Evolutionary conservation across 345 rosid genomes (phyloP).

Genomic region (Pugionium dolabratum): DNA sequence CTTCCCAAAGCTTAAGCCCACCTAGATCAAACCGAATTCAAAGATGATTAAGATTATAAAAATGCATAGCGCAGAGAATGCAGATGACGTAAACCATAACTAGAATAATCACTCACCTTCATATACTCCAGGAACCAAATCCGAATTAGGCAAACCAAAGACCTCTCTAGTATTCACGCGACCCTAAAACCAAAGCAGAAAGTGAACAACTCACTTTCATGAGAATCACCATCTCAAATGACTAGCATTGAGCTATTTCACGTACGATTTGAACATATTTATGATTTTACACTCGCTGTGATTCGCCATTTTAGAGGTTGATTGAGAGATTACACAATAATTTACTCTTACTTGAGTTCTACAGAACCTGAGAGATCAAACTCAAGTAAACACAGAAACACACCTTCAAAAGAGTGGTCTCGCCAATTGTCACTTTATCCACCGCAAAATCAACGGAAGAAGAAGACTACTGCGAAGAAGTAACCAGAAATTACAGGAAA

Average conservation of each 20-base stretch:
- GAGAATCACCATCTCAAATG: constrained; percentile 6
- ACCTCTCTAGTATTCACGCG: constrained; percentile 85
- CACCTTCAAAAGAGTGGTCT: constrained; percentile 73
- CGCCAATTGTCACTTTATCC: constrained; percentile 58
- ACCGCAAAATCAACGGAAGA: constrained; percentile 47
- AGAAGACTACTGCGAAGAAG: constrained; percentile 48
- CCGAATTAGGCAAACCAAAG: constrained; percentile 79
- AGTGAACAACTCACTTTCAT: constrained; percentile 14
- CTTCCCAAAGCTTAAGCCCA: constrained; percentile 97
- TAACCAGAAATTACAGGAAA: constrained; percentile 5
- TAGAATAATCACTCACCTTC: constrained; percentile 56
- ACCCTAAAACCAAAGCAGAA: constrained; percentile 52
- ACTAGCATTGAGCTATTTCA: background rate
- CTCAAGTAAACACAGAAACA: background rate
- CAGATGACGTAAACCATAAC: background rate
- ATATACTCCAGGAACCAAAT: constrained; percentile 89
- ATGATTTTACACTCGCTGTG: background rate
- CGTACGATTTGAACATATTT: background rate
- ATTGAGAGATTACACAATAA: background rate
- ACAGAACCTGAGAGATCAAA: too few relatives aligned
- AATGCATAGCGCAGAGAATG: background rate
- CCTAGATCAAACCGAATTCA: constrained; percentile 45
- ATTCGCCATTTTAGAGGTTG: background rate
- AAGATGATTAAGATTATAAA: background rate
- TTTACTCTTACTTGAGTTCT: background rate